These are phyloP conservation scores for Penicillium frequentans DNA, from an alignment of 2,329 filamentous ascomycete genomes.

Conservation along the genomic window DNA sequence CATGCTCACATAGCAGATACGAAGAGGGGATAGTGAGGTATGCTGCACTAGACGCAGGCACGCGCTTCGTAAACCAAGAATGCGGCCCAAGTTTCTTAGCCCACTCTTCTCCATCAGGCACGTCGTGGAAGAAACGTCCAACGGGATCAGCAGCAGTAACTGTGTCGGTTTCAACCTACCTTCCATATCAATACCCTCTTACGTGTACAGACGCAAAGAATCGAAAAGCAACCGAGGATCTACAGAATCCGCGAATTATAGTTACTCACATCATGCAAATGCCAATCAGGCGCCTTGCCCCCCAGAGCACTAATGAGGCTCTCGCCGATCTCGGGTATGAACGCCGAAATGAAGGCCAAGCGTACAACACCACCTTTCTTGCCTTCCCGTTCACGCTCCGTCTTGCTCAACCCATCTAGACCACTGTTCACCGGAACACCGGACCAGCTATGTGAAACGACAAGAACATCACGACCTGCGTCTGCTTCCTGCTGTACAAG, in stretches of 20 bases:
- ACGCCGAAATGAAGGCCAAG: constrained; percentile 34
- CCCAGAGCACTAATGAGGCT: constrained; percentile 30
- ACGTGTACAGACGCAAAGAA: too few species aligned
- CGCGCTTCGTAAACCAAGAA: constrained; percentile 28
- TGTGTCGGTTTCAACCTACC: constrained; percentile 23
- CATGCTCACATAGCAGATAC: constrained; percentile 33
- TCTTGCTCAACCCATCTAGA: constrained; percentile 32
- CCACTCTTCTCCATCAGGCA: constrained; percentile 29
- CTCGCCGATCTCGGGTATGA: constrained; percentile 34
- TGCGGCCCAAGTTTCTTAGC: constrained; percentile 29
- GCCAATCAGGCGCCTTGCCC: constrained; percentile 29
- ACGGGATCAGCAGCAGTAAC: constrained; percentile 13
- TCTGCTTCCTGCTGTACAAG: constrained; percentile 30
- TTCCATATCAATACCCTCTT: neutral
- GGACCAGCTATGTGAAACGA: constrained; percentile 39
- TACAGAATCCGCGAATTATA: neutral
- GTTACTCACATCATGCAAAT: constrained; percentile 30
- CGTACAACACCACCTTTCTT: constrained; percentile 34
- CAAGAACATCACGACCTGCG: constrained; percentile 31
- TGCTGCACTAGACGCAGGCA: constrained; percentile 26
- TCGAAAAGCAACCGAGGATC: neutral
- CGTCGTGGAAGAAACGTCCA: constrained; percentile 32
- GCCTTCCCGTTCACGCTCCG: constrained; percentile 26
- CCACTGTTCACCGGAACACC: constrained; percentile 38
- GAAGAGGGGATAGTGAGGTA: constrained; percentile 26